Evolutionary conservation across 495 filamentous ascomycete genomes (phyloP), one percentile per base, ranked within the genome.

Genomic region (Neurospora hispaniola): DNA sequence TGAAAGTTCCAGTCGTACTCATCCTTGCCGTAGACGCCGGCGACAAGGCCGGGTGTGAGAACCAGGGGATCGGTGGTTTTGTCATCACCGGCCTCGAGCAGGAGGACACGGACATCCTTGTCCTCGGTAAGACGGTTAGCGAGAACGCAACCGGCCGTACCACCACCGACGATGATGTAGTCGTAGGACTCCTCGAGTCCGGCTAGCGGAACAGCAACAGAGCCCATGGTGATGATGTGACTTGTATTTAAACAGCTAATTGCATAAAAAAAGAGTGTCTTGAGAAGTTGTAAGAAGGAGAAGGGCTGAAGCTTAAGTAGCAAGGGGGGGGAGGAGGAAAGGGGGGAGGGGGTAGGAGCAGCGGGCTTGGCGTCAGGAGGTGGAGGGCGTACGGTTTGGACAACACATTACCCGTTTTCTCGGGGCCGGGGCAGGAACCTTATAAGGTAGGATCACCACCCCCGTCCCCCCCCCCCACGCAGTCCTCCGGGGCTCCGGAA

Each of bases 81-180:
- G 76, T 87, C 82, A 42, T 81, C 80, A 1, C 88, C 88, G 18
- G 86, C 87, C 76, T 90, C 88, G 71, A 90, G 78, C 7, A 89
- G 83, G 3, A 88, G 72, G 6, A 90, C 84, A 2, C 75, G 70
- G 6, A 81, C 76, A 42, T 80, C 68, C 14, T 79, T 76, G 70
- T 84, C 78, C 59, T 88, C 86, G 41, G 81, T 83, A 10, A 89
- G 80, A 10, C 88, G 82, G 43, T 81, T 81, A 7, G 92, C 94
- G 78, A 97, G 90, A 48, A 94, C 92, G 80, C 94, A 92, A 71
- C 94, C 94, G 8, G 94, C 93, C 41, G 94, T 96, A 76, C 94
- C 94, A 69, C 93, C 94, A 73, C 93, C 93, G 16, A 96, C 88
- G 76, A 97, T 90, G 73, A 97, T 85, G 79, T 94, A 96, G 84